Base-by-base conservation (phyloP, 371 early-diverging fungal species). In the Smittium culicis region DNA sequence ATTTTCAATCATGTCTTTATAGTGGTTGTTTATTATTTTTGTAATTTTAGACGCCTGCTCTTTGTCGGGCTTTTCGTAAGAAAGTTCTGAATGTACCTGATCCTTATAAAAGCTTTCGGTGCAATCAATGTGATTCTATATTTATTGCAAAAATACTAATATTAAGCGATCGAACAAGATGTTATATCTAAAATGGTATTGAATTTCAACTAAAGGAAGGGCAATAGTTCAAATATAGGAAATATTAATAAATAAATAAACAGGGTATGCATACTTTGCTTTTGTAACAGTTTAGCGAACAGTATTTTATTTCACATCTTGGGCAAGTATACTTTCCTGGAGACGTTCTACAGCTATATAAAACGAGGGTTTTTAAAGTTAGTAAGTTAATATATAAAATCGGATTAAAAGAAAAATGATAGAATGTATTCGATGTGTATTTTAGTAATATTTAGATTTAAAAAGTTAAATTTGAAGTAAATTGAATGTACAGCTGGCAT, bases 321-420 rank as follows among this genome's bases (percentile, higher is more conserved):
- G 63, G 63, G 32, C 63, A 63, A 2, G 63, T 63, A n/a, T 63
- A 63, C n/a, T 63, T 63, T 63, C 34, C 28, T n/a, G n/a, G n/a
- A n/a, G n/a, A n/a, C n/a, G n/a, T n/a, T n/a, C n/a, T n/a, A n/a
- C n/a, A n/a, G n/a, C n/a, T n/a, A n/a, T n/a, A n/a, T n/a, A n/a
- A n/a, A n/a, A n/a, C n/a, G n/a, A n/a, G n/a, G n/a, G n/a, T n/a
- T n/a, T n/a, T n/a, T n/a, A n/a, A n/a, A n/a, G n/a, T n/a, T n/a
- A n/a, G n/a, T n/a, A n/a, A n/a, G n/a, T n/a, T n/a, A n/a, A n/a
- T n/a, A n/a, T n/a, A n/a, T n/a, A n/a, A n/a, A n/a, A n/a, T n/a
- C n/a, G n/a, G n/a, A n/a, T n/a, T n/a, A n/a, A n/a, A n/a, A n/a
- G n/a, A n/a, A n/a, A n/a, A n/a, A n/a, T n/a, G n/a, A n/a, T n/a